Evolutionary conservation across 768 basidiomycete genomes (phyloP), one percentile per base, ranked within the genome.

Genomic region (Leccinellum albellum): DNA sequence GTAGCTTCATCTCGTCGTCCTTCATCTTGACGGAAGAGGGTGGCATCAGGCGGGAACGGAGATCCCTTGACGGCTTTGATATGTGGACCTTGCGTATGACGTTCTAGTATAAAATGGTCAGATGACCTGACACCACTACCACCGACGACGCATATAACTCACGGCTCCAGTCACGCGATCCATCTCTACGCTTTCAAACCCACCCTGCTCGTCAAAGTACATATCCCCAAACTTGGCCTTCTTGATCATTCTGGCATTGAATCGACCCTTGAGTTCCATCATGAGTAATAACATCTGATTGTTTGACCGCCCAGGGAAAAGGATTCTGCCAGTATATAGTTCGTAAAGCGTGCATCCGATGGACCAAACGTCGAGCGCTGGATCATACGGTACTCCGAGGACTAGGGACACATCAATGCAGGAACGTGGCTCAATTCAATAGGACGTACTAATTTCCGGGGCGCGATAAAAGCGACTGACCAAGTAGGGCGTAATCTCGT

Each of bases 401-500:
- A 98, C 95, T 98, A 64, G 24, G 56, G 53, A 57, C 10, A 57
- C 50, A 60, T 68, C 35, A 68, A 64, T 54, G 37, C 58, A 21
- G 21, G 55, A 48, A 32, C 51, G n/a, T 23, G 45, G 37, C 31
- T n/a, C 21, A 20, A 50, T 37, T 40, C 37, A 40, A 21, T 35
- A 28, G 21, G 61, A 79, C 83, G 69, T 67, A 98, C 96, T 99
- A 69, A 98, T 98, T 76, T 99, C 97, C 2, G 97, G 97, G 2
- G 96, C 96, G 45, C 97, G 91, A 70, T 99, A 98, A 75, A 98
- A 99, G 47, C 97, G 81, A 63, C 91, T 94, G 58, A 98, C 97
- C 54, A 99, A 86, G 73, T 99, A 98, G 10, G 97, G 97, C 8
- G 97, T 98, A 64, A 98, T 94, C 32, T 97, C 97, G 71, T 93